phyloP scores from a whole-genome alignment of 345 rosid species.

The Melaleuca alternifolia region DNA sequence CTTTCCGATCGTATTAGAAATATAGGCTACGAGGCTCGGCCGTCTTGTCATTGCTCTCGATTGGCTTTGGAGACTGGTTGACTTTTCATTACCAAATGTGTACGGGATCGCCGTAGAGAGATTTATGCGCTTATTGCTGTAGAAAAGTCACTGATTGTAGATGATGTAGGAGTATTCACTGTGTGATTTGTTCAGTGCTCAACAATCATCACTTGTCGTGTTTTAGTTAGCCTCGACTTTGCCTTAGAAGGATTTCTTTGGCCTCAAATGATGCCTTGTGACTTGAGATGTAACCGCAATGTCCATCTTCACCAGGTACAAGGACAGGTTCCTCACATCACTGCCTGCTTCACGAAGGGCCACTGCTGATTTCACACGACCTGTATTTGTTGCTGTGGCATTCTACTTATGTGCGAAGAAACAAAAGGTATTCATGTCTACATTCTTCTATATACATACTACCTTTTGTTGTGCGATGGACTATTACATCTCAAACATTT shows the following conservation, averaged over 20 bases:
- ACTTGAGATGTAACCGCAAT: neutral
- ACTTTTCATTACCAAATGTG: constrained; percentile 14
- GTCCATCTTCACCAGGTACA: constrained; percentile 30
- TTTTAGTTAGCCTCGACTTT: neutral
- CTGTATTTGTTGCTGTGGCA: constrained; percentile 83
- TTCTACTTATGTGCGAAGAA: constrained; percentile 80
- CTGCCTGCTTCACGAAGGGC: constrained; percentile 62
- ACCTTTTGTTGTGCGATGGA: neutral
- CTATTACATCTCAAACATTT: neutral
- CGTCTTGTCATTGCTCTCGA: neutral
- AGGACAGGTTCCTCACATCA: constrained; percentile 69
- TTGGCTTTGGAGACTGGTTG: neutral
- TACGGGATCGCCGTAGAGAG: constrained; percentile 24
- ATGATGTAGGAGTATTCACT: neutral
- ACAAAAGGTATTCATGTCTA: constrained; percentile 35
- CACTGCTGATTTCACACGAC: constrained; percentile 65
- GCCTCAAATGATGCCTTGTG: neutral
- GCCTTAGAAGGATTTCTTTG: neutral
- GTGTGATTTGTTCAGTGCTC: neutral
- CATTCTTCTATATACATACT: neutral
- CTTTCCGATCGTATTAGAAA: neutral
- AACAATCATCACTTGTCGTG: neutral
- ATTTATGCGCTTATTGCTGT: neutral
- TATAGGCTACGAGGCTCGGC: neutral
- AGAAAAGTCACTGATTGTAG: neutral